Conservation (phyloP, 2,329 filamentous ascomycete genomes). For the Pyrenophora tritici-repentis region DNA sequence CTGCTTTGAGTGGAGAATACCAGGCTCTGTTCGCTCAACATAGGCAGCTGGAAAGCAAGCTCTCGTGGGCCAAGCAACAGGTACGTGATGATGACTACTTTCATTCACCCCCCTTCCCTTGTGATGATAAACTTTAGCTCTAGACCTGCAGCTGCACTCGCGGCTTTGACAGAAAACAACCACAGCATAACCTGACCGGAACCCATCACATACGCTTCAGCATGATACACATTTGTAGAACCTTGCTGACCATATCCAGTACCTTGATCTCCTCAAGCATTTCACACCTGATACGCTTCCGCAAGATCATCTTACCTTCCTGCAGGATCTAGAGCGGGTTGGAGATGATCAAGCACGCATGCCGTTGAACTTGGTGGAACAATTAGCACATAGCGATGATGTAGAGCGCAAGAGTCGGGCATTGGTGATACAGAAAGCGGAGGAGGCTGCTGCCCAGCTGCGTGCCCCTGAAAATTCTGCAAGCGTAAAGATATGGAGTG, state of each 20-base stretch:
- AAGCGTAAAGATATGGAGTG: conserved; percentile 51
- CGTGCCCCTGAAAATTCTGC: conserved; percentile 26
- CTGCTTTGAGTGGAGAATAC: conserved; percentile 54
- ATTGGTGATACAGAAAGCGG: conserved; percentile 42
- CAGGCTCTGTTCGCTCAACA: conserved; percentile 52
- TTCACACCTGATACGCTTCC: conserved; percentile 46
- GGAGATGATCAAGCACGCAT: conserved; percentile 34
- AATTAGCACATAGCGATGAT: conserved; percentile 43
- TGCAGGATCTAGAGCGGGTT: conserved; percentile 46
- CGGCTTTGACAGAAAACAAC: conserved; percentile 53
- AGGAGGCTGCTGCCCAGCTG: conserved; percentile 38
- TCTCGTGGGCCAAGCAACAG: conserved; percentile 56
- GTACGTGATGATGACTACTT: conserved; percentile 38
- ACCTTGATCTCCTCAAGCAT: conserved; percentile 48
- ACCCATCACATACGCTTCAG: conserved; percentile 7
- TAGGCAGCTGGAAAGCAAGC: conserved; percentile 53
- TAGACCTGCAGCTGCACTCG: conserved; percentile 56
- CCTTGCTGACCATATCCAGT: conserved; percentile 39
- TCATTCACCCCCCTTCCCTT: conserved; percentile 18
- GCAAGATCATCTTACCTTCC: conserved; percentile 48
- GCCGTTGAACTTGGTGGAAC: conserved; percentile 41
- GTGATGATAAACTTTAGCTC: conserved; percentile 58
- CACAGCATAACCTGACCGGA: conserved; percentile 50
- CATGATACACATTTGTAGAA: not conserved
- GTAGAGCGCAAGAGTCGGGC: conserved; percentile 41